Evolutionary conservation across 306 rosid species (phyloP), one percentile per base, ranked within the genome.

Genomic region (Pachyrhizus erosus): DNA sequence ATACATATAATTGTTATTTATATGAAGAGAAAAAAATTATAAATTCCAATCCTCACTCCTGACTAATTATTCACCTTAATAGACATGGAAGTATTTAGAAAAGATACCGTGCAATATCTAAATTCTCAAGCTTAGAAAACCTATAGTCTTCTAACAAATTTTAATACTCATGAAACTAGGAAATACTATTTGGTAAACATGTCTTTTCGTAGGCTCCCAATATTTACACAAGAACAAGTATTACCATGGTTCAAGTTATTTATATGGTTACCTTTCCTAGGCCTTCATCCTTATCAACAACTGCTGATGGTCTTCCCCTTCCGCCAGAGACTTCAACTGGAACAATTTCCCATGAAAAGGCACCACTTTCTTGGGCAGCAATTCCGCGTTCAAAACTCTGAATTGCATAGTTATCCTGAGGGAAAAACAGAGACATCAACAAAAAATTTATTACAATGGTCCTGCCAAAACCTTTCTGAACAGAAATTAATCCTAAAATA

Each of bases 271-370:
- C 99, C 98, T 94, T 96, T 80, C 98, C 99, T 20, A 90, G 85
- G 76, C 98, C 97, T 83, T 96, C 99, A 75, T 96, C 99, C 87
- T 86, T 91, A 70, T 91, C 92, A 60, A 96, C 93, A 54, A 87
- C 62, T 4, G 88, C 91, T 34, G 98, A 86, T 78, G 99, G 99
- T 80, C 57, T 96, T 83, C 98, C 99, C 89, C 97, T 93, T 64
- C 99, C 99, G 46, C 97, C 99, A 46, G 97, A 87, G 86, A 96
- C 99, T 81, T 96, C 98, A 88, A 94, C 98, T 31, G 99, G 94
- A 85, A 85, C 91, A 77, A 94, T 92, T 90, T 96, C 99, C 99
- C 98, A 96, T 37, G 88, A 60, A 84, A 96, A 96, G 76, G 92
- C 88, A 51, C 89, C 89, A 83, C 87, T 58, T 7, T 88, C 91